A percentile compares a stretch with the other conserved stretches of the same genome.
Evolutionary conservation across 352 stramenopile genomes (phyloP).

Genomic region (Elongisporangium prolatum): DNA sequence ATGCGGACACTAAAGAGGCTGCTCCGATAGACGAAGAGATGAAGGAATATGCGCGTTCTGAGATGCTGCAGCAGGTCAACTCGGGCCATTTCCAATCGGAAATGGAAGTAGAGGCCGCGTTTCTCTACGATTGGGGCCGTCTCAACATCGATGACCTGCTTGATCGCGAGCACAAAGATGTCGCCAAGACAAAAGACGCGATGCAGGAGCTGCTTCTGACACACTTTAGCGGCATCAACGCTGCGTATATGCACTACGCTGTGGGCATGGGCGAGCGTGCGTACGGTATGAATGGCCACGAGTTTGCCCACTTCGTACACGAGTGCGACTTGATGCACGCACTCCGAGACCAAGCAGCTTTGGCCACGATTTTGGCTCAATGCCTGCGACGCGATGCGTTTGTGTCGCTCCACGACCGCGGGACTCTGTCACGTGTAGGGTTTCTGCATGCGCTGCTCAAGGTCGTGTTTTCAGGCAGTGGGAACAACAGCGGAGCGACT

Average conservation of each 20-base stretch:
- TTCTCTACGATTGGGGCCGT: constrained; percentile 72
- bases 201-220: constrained; percentile 55
- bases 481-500: constrained; percentile 5
- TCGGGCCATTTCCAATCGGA: constrained; percentile 77
- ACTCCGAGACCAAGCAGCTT: constrained; percentile 28
- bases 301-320: constrained; percentile 74
- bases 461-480: constrained; percentile 21
- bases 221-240: constrained; percentile 49
- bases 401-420: constrained; percentile 42
- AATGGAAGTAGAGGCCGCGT: constrained; percentile 74
- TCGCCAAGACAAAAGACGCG: constrained; percentile 30
- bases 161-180: constrained; percentile 9
- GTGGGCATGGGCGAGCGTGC: constrained; percentile 49
- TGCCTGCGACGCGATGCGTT: constrained; percentile 33
- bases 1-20: constrained; percentile 2
- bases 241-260: constrained; percentile 76
- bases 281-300: constrained; percentile 62
- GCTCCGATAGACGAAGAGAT: constrained; percentile 35
- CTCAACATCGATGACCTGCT: constrained; percentile 50
- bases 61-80: constrained; percentile 72
- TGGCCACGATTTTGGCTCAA: constrained; percentile 11
- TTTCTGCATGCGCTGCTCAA: constrained; percentile 67
- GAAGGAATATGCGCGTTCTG: constrained; percentile 55
- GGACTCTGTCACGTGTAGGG: constrained; percentile 55
- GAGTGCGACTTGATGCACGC: constrained; percentile 56